These are phyloP conservation scores for Gastrolobium villosum DNA, from an alignment of 306 rosid genomes.

Conservation along the genomic window DNA sequence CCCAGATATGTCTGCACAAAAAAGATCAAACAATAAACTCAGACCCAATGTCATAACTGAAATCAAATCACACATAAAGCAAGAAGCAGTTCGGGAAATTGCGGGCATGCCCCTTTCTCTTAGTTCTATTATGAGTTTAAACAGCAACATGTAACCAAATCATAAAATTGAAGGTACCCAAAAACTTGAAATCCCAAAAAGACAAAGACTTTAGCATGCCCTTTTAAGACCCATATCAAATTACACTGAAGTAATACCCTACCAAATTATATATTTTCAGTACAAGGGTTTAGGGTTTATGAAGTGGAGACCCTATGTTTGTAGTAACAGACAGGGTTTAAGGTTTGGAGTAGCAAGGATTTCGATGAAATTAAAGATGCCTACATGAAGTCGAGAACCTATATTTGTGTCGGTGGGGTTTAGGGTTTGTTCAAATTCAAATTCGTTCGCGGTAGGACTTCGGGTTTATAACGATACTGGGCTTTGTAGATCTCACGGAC, in stretches of 20 bases:
- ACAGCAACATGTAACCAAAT: constrained; percentile 14
- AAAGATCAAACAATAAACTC: background rate
- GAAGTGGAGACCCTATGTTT: no score
- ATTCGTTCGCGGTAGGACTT: no score
- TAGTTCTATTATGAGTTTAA: background rate
- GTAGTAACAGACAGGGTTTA: no score
- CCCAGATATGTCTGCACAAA: constrained; percentile 83
- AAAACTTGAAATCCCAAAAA: constrained; percentile 20
- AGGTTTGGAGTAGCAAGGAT: no score
- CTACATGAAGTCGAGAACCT: no score
- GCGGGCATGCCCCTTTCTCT: background rate
- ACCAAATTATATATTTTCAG: no score
- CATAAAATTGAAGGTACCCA: background rate
- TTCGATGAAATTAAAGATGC: no score
- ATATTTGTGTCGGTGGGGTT: no score
- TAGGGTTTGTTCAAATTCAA: no score
- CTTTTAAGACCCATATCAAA: background rate
- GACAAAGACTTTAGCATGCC: constrained; percentile 58
- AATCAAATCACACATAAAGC: constrained; percentile 33
- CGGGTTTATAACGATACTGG: no score
- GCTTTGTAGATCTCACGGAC: no score
- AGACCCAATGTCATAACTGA: constrained; percentile 13
- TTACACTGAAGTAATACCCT: background rate
- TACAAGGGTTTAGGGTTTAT: no score
- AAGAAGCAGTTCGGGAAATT: background rate